A percentile compares a stretch with the other conserved stretches of the same genome.
These are phyloP conservation scores for Quercus lobata DNA, from an alignment of 331 rosid genomes.

Conservation along the genomic window DNA sequence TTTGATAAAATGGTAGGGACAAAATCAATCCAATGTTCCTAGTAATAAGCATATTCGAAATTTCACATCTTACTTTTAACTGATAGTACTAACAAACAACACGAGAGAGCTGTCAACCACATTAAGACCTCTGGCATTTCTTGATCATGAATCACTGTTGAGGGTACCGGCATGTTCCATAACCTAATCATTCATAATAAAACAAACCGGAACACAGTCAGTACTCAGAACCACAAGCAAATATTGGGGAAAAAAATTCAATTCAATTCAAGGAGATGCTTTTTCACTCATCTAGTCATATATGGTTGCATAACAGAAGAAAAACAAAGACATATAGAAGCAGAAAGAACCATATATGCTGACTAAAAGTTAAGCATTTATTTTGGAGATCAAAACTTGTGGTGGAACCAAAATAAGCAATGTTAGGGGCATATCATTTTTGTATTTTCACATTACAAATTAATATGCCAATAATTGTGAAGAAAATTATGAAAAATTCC, in stretches of 20 bases:
- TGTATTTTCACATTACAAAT: too few relatives aligned
- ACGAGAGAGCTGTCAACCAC: conserved; percentile 32
- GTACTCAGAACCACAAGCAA: not conserved
- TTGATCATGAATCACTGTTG: conserved; percentile 26
- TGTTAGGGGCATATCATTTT: too few relatives aligned
- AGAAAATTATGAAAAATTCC: too few relatives aligned
- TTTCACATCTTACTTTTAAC: not conserved
- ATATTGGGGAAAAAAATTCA: not conserved
- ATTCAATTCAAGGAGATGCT: not conserved
- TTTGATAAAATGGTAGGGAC: too few relatives aligned
- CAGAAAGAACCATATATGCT: too few relatives aligned
- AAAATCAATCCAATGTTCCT: not conserved
- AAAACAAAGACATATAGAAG: too few relatives aligned
- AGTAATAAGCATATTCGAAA: not conserved
- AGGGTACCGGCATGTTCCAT: conserved; percentile 44
- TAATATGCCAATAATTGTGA: not conserved
- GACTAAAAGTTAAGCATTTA: too few relatives aligned
- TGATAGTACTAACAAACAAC: not conserved
- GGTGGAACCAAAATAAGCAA: not conserved
- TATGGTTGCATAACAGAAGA: too few relatives aligned
- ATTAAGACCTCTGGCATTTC: not conserved
- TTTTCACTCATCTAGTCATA: not conserved
- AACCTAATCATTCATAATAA: conserved; percentile 20
- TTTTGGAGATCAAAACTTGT: not conserved
- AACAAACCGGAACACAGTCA: not conserved